A percentile compares a stretch with the other conserved stretches of the same genome.
Evolutionary conservation across 306 rosid species (phyloP).

Genomic region (Purshia tridentata): DNA sequence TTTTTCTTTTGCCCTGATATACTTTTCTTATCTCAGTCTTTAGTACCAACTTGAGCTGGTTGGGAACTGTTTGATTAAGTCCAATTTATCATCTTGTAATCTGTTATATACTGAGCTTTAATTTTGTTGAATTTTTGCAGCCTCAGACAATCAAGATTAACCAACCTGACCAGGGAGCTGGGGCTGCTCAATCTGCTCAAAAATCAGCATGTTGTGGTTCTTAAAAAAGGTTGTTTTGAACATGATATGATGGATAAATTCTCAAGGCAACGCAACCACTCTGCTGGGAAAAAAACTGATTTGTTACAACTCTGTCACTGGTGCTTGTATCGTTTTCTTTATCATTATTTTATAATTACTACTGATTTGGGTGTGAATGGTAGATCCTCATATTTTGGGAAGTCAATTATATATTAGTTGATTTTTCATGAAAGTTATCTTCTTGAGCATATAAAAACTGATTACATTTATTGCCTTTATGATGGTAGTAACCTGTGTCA

Average conservation of each 20-base stretch:
- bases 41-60: not conserved
- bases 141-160: slow-evolving; percentile 86
- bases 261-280: slow-evolving; percentile 34
- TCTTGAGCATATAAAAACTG: slow-evolving; percentile 1
- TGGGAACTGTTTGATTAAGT: not conserved
- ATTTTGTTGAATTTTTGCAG: slow-evolving; percentile 47
- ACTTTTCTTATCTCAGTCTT: not conserved
- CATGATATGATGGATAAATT: slow-evolving; percentile 32
- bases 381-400: slow-evolving; percentile 42
- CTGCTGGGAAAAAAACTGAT: slow-evolving; percentile 49
- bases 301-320: slow-evolving; percentile 47
- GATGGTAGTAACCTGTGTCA: not conserved
- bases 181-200: slow-evolving; percentile 68
- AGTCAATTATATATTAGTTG: slow-evolving; percentile 49
- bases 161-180: slow-evolving; percentile 76
- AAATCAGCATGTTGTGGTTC: slow-evolving; percentile 91
- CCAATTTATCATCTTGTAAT: slow-evolving; percentile 3
- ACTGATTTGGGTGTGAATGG: slow-evolving; percentile 65
- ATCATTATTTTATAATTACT: slow-evolving; percentile 39
- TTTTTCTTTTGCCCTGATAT: not conserved
- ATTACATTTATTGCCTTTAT: not conserved
- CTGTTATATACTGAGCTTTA: not conserved
- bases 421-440: slow-evolving; percentile 26
- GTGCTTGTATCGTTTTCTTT: slow-evolving; percentile 45
- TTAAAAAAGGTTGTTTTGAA: slow-evolving; percentile 26